Base-by-base conservation (phyloP, 441 rosid species). In the Populus hybrid region DNA sequence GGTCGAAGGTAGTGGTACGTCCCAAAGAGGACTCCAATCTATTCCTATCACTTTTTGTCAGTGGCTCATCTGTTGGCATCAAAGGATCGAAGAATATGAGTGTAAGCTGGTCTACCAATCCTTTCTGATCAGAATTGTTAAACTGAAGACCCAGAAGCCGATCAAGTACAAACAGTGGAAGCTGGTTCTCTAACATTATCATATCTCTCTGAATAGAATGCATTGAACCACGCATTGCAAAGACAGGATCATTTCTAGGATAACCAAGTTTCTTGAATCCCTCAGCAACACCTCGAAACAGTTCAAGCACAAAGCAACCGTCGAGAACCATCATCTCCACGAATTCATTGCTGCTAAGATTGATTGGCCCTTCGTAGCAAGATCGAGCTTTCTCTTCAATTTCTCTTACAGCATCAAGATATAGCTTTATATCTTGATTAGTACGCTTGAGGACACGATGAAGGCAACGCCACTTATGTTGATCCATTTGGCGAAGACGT, bases 101-200 rank as follows among this genome's bases (percentile, higher is more conserved):
- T 0, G 93, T 97, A 30, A 90, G 84, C 75, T 83, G 81, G 1
- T 97, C 89, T 12, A 92, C 94, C 23, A 85, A 67, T 38, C 97
- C 97, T 79, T 84, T 88, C 83, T 84, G 90, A 70, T 82, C 83
- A 3, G 88, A 86, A 71, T 85, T 57, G 35, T 89, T 91, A 0
- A 87, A 78, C 81, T 95, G 94, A 70, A 92, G 79, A 46, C 91
- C 94, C 53, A 95, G 68, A 14, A 95, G 85, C 72, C 83, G 84
- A 79, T 95, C 91, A 23, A 92, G 92, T 23, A 91, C 71, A 30
- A 91, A 95, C 11, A 93, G 79, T 1, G 99, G 98, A 80, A 92
- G 83, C 84, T 92, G 98, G 53, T 95, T 95, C 82, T 93, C 98
- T 7, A 95, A 78, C 97, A 95, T 93, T 75, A 92, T 86, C 98